Base-by-base conservation (phyloP, 2,329 filamentous ascomycete genomes). In the Cladobotryum mycophilum region DNA sequence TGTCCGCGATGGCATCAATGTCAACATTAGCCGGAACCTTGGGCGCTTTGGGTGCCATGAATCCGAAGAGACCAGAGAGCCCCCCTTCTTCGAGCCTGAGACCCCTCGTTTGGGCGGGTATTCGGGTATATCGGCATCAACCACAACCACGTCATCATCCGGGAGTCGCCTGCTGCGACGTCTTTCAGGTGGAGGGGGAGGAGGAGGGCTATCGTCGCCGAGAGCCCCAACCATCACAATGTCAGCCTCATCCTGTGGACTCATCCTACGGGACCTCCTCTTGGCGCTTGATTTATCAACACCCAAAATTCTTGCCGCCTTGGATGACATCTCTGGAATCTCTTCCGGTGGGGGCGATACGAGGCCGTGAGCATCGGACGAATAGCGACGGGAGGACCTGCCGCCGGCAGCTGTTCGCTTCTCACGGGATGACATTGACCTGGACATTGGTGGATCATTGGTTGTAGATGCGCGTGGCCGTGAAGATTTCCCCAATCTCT, bases 221-320 rank as follows among this genome's bases (percentile, higher is more conserved):
- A 65, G 61, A 20, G 68, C 63, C 18, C 67, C 72, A 17, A 68
- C 68, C 71, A 80, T 76, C 37, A 75, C 66, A 41, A 76, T 68
- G 40, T 81, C 77, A 22, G 79, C 75, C 7, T 80, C 74, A 12
- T 73, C 71, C 11, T 66, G 65, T 14, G 58, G 47, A 36, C 58
- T 55, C 7, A 53, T 37, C 56, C 74, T 81, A 49, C 78, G 76
- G 33, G 64, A 58, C 64, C 79, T 72, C 47, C 67, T 71, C 55
- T 66, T 71, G 55, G 67, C 68, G 41, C 61, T 63, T 13, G 68
- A 65, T 48, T 68, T 70, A 38, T 73, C 73, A 20, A 79, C 58
- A 72, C 90, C 81, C 2, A 93, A 81, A 47, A 92, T 69, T 67
- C 84, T 90, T 33, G 88, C 88, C 25, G 88, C 89, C 67, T 95